These are phyloP conservation scores for Suhomyces kilbournensis DNA, from an alignment of 805 yeast species.

Conservation along the genomic window DNA sequence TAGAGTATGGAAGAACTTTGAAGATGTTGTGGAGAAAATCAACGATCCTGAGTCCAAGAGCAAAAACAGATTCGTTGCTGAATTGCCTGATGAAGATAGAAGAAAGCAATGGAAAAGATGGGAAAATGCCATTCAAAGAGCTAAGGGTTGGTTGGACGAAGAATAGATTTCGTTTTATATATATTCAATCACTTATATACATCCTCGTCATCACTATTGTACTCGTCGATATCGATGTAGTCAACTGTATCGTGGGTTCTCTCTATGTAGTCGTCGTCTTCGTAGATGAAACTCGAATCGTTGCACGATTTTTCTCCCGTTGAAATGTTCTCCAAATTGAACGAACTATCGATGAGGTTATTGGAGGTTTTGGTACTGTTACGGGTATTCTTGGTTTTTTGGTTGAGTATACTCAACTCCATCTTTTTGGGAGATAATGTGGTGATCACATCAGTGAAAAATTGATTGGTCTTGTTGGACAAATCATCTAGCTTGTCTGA, in stretches of 20 bases:
- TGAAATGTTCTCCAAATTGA: slow-evolving; percentile 23
- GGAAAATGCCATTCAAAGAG: slow-evolving; percentile 81
- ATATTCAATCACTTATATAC: not conserved
- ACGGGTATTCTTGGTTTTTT: not conserved
- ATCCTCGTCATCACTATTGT: slow-evolving; percentile 16
- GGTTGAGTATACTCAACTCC: not conserved
- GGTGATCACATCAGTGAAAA: slow-evolving; percentile 23
- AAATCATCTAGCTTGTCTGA: slow-evolving; percentile 15
- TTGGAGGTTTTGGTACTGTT: not conserved
- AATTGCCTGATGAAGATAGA: slow-evolving; percentile 57
- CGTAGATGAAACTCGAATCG: not conserved
- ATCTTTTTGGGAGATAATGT: slow-evolving; percentile 23
- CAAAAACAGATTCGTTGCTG: slow-evolving; percentile 31
- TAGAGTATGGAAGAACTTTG: slow-evolving; percentile 71
- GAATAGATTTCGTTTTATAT: not conserved
- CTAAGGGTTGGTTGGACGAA: slow-evolving; percentile 73
- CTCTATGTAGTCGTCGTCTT: not conserved
- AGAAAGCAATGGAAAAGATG: slow-evolving; percentile 67
- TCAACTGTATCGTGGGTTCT: slow-evolving; percentile 7
- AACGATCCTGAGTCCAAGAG: slow-evolving; percentile 27
- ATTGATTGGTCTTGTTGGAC: slow-evolving; percentile 22
- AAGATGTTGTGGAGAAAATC: slow-evolving; percentile 55
- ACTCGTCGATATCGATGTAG: slow-evolving; percentile 24
- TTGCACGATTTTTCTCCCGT: not conserved
- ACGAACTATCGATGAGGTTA: slow-evolving; percentile 24